phyloP scores from a whole-genome alignment of 78 protist species.

The Trichosphaerium sp. region DNA sequence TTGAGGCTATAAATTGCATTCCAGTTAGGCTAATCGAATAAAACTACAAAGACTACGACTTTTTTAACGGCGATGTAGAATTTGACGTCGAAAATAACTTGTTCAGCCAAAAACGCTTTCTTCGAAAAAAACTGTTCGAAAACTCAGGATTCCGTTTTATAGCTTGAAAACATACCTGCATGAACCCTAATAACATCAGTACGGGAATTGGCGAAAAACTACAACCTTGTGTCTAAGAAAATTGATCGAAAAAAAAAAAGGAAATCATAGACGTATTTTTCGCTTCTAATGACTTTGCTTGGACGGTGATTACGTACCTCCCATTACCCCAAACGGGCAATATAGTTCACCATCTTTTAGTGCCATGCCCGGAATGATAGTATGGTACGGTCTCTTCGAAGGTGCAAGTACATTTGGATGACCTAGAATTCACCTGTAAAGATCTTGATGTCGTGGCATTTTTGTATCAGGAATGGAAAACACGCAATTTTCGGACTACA shows the following conservation, averaged over 20 bases:
- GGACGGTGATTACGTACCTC: too few species aligned
- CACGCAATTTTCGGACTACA: too few species aligned
- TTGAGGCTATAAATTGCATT: constrained; percentile 73
- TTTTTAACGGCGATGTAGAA: background rate
- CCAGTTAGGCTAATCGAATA: background rate
- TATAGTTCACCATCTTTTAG: constrained; percentile 27
- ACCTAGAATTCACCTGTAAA: too few species aligned
- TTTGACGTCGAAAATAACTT: background rate
- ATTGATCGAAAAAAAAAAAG: too few species aligned
- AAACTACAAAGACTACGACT: background rate
- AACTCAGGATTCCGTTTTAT: background rate
- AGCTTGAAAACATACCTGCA: constrained; percentile 28
- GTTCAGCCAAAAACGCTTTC: background rate
- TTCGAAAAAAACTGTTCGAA: background rate
- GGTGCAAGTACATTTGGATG: constrained; percentile 61
- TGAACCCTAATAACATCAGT: too few species aligned
- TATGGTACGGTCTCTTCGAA: constrained; percentile 79
- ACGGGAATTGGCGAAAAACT: too few species aligned
- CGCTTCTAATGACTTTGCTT: too few species aligned
- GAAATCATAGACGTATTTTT: too few species aligned
- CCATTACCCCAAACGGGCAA: constrained; percentile 65
- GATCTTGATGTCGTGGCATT: too few species aligned
- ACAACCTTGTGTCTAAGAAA: too few species aligned
- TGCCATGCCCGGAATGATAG: constrained; percentile 75
- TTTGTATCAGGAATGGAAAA: too few species aligned